phyloP scores from a whole-genome alignment of 1,139 yeast species.

The Hemisphaericaspora xylofermentans region DNA sequence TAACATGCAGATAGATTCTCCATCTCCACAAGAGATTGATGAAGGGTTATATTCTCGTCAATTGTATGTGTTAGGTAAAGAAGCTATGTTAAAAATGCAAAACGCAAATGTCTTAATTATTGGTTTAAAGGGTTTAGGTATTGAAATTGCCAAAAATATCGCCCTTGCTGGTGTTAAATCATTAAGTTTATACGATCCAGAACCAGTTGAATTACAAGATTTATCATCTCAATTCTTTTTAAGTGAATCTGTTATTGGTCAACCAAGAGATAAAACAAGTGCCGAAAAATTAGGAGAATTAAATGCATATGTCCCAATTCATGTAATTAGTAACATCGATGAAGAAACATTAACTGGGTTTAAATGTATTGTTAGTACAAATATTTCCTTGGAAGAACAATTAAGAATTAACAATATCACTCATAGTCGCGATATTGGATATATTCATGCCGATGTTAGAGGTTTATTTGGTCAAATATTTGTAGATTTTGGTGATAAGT shows the following conservation, averaged over 20 bases:
- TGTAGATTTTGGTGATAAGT: constrained; percentile 84
- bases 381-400: constrained; percentile 72
- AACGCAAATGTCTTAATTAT: constrained; percentile 82
- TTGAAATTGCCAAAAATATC: constrained; percentile 94
- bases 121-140: constrained; percentile 89
- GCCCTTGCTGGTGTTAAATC: constrained; percentile 97
- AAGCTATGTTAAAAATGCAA: constrained; percentile 97
- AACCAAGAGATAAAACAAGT: constrained; percentile 72
- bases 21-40: constrained; percentile 60
- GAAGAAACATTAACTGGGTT: constrained; percentile 52
- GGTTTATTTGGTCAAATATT: constrained; percentile 89
- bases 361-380: constrained; percentile 84
- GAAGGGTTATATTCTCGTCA: constrained; percentile 96
- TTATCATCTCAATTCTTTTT: constrained; percentile 89
- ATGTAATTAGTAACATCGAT: constrained; percentile 57
- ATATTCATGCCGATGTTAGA: constrained; percentile 75
- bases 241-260: constrained; percentile 67
- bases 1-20: constrained; percentile 57
- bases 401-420: constrained; percentile 73
- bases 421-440: constrained; percentile 71
- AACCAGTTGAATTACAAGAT: constrained; percentile 63
- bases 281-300: constrained; percentile 71
- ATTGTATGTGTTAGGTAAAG: constrained; percentile 88
- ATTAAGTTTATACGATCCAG: constrained; percentile 83
- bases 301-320: constrained; percentile 85